Evolutionary conservation across 2,329 filamentous ascomycete genomes (phyloP), one percentile per base, ranked within the genome.

Genomic region (Pseudogymnoascus sp.): DNA sequence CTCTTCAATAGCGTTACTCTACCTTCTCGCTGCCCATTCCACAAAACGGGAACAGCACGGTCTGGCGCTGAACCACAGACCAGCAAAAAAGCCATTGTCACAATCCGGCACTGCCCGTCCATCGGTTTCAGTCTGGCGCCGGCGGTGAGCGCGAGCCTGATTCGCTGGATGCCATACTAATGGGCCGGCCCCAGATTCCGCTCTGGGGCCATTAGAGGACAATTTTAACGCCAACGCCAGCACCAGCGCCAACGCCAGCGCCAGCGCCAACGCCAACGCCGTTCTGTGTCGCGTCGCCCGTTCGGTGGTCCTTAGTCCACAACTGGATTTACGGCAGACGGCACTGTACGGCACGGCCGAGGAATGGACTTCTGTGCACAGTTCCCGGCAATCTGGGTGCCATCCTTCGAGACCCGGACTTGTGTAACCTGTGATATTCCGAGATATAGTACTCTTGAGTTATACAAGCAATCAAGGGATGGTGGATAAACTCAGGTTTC

Each of bases 121-220:
- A 4, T 31, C 45, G n/a, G 45, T 52, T 52, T 23, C 26, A 16
- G n/a, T 19, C 45, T 52, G 49, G 29, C 49, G 49, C 49, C n/a
- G 49, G 49, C 49, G 49, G 49, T 55, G 49, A 55, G 6, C 7
- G 8, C n/a, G 49, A 19, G 49, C 16, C n/a, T 55, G 49, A 55
- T 55, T 55, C 49, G 49, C 49, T 55, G 26, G 12, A 5, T 19
- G 49, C 49, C 29, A 21, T 33, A 2, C 49, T 55, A 55, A 55
- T 55, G 49, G 49, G 8, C 49, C 49, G 49, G 49, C 49, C 49
- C 49, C 49, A 55, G 49, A 55, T 55, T 55, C 49, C 49, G 49
- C n/a, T 55, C 49, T 33, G 26, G n/a, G 5, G 29, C 8, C 7
- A 7, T 52, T 14, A 10, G 26, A 26, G n/a, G 26, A 19, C 26